phyloP scores from a whole-genome alignment of 371 early-diverging fungal genomes.

The Homolaphlyctis polyrhiza region DNA sequence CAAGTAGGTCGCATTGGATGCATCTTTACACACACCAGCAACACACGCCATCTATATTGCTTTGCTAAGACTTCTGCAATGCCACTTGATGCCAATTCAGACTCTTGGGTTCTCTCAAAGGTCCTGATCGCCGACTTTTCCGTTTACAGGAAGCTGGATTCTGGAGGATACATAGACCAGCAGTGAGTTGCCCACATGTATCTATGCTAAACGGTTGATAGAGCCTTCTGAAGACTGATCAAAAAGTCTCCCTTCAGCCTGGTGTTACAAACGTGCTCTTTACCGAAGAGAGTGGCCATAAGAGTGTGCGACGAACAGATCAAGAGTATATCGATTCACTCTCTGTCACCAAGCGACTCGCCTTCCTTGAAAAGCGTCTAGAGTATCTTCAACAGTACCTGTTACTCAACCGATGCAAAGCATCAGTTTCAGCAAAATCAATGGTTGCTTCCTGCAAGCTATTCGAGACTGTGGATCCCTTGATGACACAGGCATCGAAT shows the following conservation, averaged over 20 bases:
- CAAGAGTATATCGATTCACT: conserved; percentile 10
- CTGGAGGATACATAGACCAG: conserved; percentile 27
- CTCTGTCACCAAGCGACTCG: conserved; percentile 12
- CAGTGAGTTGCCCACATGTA: neutral
- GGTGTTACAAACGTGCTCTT: too few relatives aligned
- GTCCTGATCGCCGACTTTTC: conserved; percentile 26
- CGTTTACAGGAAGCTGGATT: conserved; percentile 31
- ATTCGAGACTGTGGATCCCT: conserved; percentile 13
- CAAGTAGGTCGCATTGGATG: conserved; percentile 12
- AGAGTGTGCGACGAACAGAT: neutral
- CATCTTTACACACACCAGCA: too few relatives aligned
- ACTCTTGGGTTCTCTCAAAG: too few relatives aligned
- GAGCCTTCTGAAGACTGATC: conserved; percentile 6
- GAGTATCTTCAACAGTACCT: conserved; percentile 18
- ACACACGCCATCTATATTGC: conserved; percentile 5
- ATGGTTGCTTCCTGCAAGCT: conserved; percentile 8
- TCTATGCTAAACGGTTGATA: too few relatives aligned
- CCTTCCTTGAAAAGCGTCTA: conserved; percentile 21
- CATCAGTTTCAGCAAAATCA: conserved; percentile 16
- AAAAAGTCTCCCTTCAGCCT: neutral
- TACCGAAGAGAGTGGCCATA: neutral
- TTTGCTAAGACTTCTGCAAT: too few relatives aligned
- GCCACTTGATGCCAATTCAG: too few relatives aligned
- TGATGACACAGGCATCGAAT: conserved; percentile 3
- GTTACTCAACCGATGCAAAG: conserved; percentile 18